Conservation (phyloP, 1,139 yeast species). For the Komagataea norvegica region DNA sequence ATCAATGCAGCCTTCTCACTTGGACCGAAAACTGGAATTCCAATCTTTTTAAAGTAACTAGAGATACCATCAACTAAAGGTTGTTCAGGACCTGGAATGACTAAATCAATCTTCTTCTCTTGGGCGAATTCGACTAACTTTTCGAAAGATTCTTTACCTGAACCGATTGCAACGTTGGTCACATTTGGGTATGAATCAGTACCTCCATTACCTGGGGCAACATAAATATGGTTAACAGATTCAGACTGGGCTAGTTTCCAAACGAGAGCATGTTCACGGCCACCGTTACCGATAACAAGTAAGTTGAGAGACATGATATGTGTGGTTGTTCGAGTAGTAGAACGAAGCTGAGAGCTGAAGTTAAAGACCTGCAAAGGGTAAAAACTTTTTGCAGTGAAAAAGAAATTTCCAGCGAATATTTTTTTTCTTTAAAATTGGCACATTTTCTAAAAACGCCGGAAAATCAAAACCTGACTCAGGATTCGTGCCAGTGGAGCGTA, state of each 20-base stretch:
- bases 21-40: slow-evolving; percentile 97
- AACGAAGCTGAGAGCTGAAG: no score
- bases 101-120: slow-evolving; percentile 64
- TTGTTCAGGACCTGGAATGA: slow-evolving; percentile 98
- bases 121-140: slow-evolving; percentile 62
- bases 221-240: slow-evolving; percentile 66
- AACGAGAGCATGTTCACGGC: slow-evolving; percentile 96
- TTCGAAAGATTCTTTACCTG: slow-evolving; percentile 55
- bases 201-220: slow-evolving; percentile 98
- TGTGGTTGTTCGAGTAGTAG: not conserved
- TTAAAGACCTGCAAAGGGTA: no score
- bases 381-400: no score
- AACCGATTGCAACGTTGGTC: slow-evolving; percentile 63
- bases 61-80: slow-evolving; percentile 94
- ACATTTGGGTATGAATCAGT: slow-evolving; percentile 61
- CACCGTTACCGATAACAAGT: slow-evolving; percentile 94
- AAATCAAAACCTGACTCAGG: slow-evolving; percentile 7
- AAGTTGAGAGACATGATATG: slow-evolving; percentile 46
- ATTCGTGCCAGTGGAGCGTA: not conserved
- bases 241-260: slow-evolving; percentile 87
- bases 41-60: slow-evolving; percentile 61
- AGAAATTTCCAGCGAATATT: no score
- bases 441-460: no score
- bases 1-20: slow-evolving; percentile 81
- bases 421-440: slow-evolving; percentile 7